Evolutionary conservation across 2,329 filamentous ascomycete genomes (phyloP).

Genomic region (Calonectria henricotiae): DNA sequence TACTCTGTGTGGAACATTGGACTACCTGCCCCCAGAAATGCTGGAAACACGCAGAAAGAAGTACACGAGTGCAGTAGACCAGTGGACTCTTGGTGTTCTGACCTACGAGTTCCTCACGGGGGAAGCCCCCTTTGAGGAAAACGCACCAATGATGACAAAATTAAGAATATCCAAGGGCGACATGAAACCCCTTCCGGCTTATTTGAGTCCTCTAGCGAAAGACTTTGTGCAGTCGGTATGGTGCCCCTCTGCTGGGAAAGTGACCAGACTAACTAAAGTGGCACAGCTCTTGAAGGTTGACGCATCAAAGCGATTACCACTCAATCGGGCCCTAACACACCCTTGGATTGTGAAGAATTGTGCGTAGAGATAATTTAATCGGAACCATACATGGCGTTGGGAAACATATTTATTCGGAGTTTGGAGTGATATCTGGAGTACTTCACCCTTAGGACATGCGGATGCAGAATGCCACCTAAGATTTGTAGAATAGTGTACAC

Average conservation of each 20-base stretch:
- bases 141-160: constrained; percentile 39
- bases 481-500: neutral
- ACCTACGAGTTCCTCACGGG: constrained; percentile 50
- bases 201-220: constrained; percentile 41
- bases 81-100: constrained; percentile 50
- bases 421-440: neutral
- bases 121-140: constrained; percentile 50
- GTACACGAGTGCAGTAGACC: constrained; percentile 45
- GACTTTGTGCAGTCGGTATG: constrained; percentile 40
- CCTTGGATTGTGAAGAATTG: constrained; percentile 49
- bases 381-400: neutral
- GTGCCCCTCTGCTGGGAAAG: neutral
- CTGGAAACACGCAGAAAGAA: constrained; percentile 7
- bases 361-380: neutral
- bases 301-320: constrained; percentile 41
- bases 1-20: constrained; percentile 52
- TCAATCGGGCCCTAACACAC: constrained; percentile 43
- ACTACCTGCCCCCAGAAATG: constrained; percentile 55
- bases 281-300: constrained; percentile 44
- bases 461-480: neutral
- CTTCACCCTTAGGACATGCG: neutral
- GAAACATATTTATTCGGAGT: neutral
- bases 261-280: neutral
- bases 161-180: constrained; percentile 44
- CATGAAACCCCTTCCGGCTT: constrained; percentile 45